These are phyloP conservation scores for Malus orientalis DNA, from an alignment of 306 rosid species.

Conservation along the genomic window DNA sequence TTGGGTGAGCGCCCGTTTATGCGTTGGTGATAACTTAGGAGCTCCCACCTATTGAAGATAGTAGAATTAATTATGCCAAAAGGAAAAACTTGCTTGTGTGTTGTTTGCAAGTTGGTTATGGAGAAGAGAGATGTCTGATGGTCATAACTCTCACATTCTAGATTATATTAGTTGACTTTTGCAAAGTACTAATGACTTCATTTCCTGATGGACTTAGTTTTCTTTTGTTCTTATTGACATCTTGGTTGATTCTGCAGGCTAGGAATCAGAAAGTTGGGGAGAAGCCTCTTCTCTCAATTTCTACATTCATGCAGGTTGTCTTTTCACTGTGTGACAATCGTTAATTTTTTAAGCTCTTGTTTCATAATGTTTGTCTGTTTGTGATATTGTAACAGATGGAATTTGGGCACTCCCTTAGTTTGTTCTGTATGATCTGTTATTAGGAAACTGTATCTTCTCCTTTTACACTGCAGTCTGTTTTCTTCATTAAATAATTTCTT, in stretches of 20 bases:
- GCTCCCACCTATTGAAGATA: neutral
- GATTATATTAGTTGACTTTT: neutral
- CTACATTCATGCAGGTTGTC: conserved; percentile 70
- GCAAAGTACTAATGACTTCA: neutral
- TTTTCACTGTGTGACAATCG: neutral
- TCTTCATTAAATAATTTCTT: neutral
- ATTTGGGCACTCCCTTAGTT: neutral
- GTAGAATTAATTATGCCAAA: neutral
- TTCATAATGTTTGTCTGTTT: neutral
- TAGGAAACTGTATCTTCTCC: neutral
- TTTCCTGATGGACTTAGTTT: neutral
- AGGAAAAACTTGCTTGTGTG: neutral
- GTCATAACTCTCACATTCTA: neutral
- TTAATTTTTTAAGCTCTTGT: neutral
- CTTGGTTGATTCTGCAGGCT: conserved; percentile 65
- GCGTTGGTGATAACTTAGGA: neutral
- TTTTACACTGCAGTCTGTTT: neutral
- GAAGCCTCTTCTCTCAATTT: conserved; percentile 91
- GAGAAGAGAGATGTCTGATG: neutral
- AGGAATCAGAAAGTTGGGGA: conserved; percentile 95
- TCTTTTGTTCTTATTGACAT: conserved; percentile 13
- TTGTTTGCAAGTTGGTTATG: neutral
- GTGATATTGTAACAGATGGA: neutral
- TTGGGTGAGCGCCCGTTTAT: neutral
- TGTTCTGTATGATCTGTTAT: neutral